Evolutionary conservation across 805 yeast genomes (phyloP), one percentile per base, ranked within the genome.

Genomic region (Maudiozyma bulderi): DNA sequence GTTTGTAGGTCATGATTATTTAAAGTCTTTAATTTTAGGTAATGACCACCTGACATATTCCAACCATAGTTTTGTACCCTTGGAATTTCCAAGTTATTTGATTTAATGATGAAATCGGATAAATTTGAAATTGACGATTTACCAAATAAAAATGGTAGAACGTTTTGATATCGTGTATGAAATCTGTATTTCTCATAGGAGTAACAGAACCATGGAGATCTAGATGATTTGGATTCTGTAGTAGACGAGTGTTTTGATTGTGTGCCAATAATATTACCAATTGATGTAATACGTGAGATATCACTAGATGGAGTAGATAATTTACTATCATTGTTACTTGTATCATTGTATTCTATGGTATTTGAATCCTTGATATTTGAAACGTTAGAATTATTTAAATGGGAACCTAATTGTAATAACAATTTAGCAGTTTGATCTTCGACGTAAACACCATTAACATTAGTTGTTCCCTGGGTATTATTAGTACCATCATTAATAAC

Each of bases 31-130:
- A 75, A 76, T 38, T 50, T 52, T 15, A 78, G 52, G 56, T 77
- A 81, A 55, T 73, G 75, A 31, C 72, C 72, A 1, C 85, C 85
- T n/a, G 75, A 68, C 76, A 80, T 66, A 58, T 81, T 81, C 84
- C 85, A 81, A 13, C 83, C 84, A 55, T 77, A 81, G 46, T 72
- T 75, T 57, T 81, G 83, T n/a, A 72, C 66, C 43, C 84, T 61
- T 5, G 84, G 84, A n/a, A 75, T 52, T 10, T 63, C 56, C 11
- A 78, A 67, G 13, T 65, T 57, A 26, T 60, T 54, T 6, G 46
- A 14, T 44, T 64, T 62, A 49, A 65, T 62, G 14, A 69, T 67
- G 6, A 62, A 62, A 8, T 66, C 54, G 8, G 78, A 63, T 37
- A 67, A 53, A 9, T 64, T 54, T 50, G 62, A 62, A 50, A 71